A percentile compares a stretch with the other conserved stretches of the same genome.
These are phyloP conservation scores for Penicillium sp. DNA, from an alignment of 2,329 filamentous ascomycete genomes.

Conservation along the genomic window DNA sequence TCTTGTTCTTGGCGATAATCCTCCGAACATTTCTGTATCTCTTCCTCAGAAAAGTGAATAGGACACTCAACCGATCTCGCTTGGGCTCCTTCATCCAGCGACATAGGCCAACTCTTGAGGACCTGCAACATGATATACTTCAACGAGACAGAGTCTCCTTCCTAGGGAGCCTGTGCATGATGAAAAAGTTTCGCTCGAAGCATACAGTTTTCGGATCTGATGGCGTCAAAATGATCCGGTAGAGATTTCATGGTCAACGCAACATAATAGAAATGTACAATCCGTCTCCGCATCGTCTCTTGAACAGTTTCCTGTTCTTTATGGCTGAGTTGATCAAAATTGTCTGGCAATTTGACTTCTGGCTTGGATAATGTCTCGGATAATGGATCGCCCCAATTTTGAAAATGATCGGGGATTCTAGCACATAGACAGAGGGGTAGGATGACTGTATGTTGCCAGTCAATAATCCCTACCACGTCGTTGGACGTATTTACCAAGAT, in stretches of 20 bases:
- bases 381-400: constrained; percentile 35
- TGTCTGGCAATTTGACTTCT: constrained; percentile 25
- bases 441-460: constrained; percentile 34
- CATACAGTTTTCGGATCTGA: constrained; percentile 21
- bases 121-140: constrained; percentile 26
- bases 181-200: constrained; percentile 28
- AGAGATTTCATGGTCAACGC: constrained; percentile 25
- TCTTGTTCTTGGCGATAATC: constrained; percentile 22
- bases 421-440: constrained; percentile 31
- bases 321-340: constrained; percentile 23
- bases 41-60: constrained; percentile 23
- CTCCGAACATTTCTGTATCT: constrained; percentile 15
- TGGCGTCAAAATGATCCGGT: constrained; percentile 27
- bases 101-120: constrained; percentile 25
- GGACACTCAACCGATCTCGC: constrained; percentile 16
- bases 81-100: constrained; percentile 7
- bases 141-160: constrained; percentile 30
- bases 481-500: constrained; percentile 30
- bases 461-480: constrained; percentile 32
- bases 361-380: constrained; percentile 27
- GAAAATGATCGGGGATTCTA: constrained; percentile 35
- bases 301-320: constrained; percentile 23
- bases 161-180: constrained; percentile 27
- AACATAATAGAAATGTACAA: constrained; percentile 28
- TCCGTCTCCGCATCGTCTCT: constrained; percentile 24